Evolutionary conservation across 352 stramenopile genomes (phyloP), one percentile per base, ranked within the genome.

Genomic region (Globisporangium radiosum): DNA sequence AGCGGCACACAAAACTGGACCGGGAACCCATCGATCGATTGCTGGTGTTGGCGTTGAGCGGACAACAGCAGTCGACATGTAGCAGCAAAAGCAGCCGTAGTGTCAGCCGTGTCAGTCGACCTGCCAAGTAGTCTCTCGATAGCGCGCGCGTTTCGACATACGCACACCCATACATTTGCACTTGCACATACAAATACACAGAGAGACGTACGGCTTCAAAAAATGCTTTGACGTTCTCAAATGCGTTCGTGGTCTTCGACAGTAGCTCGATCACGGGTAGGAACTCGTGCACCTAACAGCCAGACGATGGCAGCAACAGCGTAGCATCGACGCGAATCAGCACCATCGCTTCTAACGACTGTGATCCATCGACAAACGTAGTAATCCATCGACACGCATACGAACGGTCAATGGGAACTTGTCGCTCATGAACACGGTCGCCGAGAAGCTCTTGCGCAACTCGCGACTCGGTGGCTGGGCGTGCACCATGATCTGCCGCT

Each of bases 1-100:
- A 89, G 49, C 4, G 79, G 79, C 40, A 89, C 83, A 66, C 73
- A 79, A 63, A 87, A 89, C 59, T 89, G 75, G 14, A 89, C 77
- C 9, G 79, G 79, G 47, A 87, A 89, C n/a, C 75, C 79, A 7
- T 81, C 68, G 9, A 64, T 71, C 25, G 76, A 54, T 25, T 68
- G 57, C 76, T 89, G 52, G 11, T 36, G 19, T 39, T 15, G 7
- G 8, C 19, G 9, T 39, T 11, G 7, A 9, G n/a, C 5, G 10
- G 4, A 7, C 36, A 25, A 3, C 33, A 33, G 6, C 17, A 33
- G 3, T 47, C 43, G 43, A 47, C 11, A 47, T 11, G 4, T 3
- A 47, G 7, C 25, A n/a, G 5, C 43, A 17, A 13, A 7, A 5
- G 43, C 10, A 47, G 7, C 11, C 11, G 6, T 14, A 47, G 43